Evolutionary conservation across 164 flowering plant species (phyloP), one percentile per base, ranked within the genome.

Genomic region (Akebia trifoliata): DNA sequence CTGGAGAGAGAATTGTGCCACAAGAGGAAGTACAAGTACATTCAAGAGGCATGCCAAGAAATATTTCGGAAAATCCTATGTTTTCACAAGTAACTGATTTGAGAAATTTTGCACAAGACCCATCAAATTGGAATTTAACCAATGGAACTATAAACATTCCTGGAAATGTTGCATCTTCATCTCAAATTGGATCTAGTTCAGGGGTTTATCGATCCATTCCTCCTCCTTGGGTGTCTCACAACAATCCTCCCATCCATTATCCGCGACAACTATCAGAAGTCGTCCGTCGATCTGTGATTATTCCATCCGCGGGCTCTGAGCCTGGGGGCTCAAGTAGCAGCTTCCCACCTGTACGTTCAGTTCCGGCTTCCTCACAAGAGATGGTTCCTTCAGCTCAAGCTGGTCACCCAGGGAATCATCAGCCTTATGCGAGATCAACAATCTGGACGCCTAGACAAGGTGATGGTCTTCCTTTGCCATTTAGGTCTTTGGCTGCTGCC

Each of bases 391-490:
- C 84, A 37, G 69, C 88, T 60, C 79, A 70, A 57, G 30, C 66
- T 61, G 72, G 65, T 56, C 64, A 43, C 55, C 88, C 64, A 57
- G 76, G 75, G 47, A 74, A 68, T 61, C 76, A 64, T 50, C 79
- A 28, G 4, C 45, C 81, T 9, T 50, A 69, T 59, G 57, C 69
- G 17, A 81, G 96, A 69, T 72, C 86, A 21, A 66, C 78, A 22
- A 45, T 73, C 24, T 68, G 75, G 84, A 55, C 77, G 70, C 86
- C 84, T 43, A 77, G 95, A 62, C 96, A 74, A 50, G 74, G 74
- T 56, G 86, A 76, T 72, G 76, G 83, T 65, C 71, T 67, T 49
- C 92, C 95, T 15, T 59, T 79, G 54, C 69, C 89, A 2, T 42
- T 77, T 47, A 78, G 85, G 42, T 59, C 69, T 50, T 74, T 81